These are phyloP conservation scores for Phoma sp. DNA, from an alignment of 2,329 filamentous ascomycete genomes.

Conservation along the genomic window DNA sequence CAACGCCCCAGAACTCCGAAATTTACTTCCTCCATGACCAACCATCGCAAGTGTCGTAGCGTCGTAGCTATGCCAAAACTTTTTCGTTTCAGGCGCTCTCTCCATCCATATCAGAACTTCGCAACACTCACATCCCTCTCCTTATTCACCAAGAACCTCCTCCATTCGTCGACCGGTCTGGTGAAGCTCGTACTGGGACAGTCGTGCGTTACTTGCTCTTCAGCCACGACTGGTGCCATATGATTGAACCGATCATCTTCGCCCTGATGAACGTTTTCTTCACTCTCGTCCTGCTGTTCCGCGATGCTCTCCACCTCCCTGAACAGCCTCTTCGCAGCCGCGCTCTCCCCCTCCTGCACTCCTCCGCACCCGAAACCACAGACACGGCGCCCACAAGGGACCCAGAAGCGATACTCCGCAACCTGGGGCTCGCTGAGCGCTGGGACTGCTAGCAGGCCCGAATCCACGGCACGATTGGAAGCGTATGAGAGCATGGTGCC, in stretches of 20 bases:
- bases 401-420: constrained; percentile 47
- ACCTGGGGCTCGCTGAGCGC: constrained; percentile 42
- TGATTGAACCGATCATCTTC: not conserved
- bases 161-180: constrained; percentile 9
- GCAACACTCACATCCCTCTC: constrained; percentile 21
- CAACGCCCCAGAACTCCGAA: not conserved
- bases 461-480: constrained; percentile 35
- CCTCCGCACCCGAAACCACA: constrained; percentile 44
- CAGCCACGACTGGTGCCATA: not conserved
- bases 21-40: not conserved
- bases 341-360: constrained; percentile 33
- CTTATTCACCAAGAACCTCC: constrained; percentile 4
- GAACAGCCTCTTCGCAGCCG: constrained; percentile 42
- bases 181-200: not conserved
- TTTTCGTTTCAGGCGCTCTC: too few species aligned
- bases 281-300: not conserved
- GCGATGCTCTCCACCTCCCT: constrained; percentile 22
- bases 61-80: not conserved
- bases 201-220: not conserved
- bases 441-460: constrained; percentile 36
- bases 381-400: constrained; percentile 35
- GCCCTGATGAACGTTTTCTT: not conserved
- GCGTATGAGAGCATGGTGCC: constrained; percentile 41
- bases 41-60: not conserved
- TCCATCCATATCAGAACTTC: not conserved